These are phyloP conservation scores for Vitis hybrid DNA, from an alignment of 177 flowering plant genomes.

Conservation along the genomic window DNA sequence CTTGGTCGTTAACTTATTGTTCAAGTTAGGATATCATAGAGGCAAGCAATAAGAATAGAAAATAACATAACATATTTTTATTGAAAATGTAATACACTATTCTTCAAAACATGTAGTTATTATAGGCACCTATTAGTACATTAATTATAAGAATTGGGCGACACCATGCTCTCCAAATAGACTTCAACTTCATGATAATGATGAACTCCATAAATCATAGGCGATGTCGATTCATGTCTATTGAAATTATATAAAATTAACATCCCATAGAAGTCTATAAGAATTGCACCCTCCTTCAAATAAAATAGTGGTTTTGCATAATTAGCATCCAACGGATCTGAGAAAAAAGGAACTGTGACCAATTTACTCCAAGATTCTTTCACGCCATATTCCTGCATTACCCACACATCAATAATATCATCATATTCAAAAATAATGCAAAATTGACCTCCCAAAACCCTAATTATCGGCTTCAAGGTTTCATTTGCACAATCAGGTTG, in stretches of 20 bases:
- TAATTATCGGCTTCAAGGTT: slow-evolving; percentile 1
- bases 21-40: no score
- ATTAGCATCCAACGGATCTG: neutral
- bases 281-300: slow-evolving; percentile 14
- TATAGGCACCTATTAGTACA: neutral
- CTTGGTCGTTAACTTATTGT: no score
- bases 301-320: slow-evolving; percentile 11
- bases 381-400: slow-evolving; percentile 31
- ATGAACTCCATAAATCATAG: neutral
- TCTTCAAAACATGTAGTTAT: neutral
- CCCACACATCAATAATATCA: slow-evolving; percentile 21
- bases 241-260: slow-evolving; percentile 21
- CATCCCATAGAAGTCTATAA: slow-evolving; percentile 5
- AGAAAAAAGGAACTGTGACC: slow-evolving; percentile 11
- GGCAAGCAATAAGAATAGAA: no score
- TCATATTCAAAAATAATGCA: slow-evolving; percentile 10
- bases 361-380: slow-evolving; percentile 28
- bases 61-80: neutral
- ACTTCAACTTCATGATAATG: neutral
- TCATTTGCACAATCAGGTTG: slow-evolving; percentile 16
- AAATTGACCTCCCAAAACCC: slow-evolving; percentile 16
- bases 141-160: neutral
- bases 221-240: neutral
- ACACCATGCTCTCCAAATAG: neutral
- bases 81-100: neutral